Percentiles rank a stretch among this genome's conserved stretches.
These are phyloP conservation scores for Austroboletus eburneus DNA, from an alignment of 768 basidiomycete species.

Conservation along the genomic window DNA sequence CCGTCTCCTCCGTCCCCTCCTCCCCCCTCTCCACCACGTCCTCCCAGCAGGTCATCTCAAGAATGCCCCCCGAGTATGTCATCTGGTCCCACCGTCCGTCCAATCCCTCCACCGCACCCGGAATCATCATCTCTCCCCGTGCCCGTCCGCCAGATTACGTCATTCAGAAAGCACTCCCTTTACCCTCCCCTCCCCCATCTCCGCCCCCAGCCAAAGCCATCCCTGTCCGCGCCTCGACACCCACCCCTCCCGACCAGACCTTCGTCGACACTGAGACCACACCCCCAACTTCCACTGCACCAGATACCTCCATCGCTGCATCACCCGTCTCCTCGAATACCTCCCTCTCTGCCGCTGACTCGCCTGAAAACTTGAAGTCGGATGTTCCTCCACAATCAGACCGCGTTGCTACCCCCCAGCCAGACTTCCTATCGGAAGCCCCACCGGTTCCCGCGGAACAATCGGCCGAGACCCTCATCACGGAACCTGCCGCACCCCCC, in stretches of 20 bases:
- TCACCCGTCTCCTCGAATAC: constrained; percentile 62
- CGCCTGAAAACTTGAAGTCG: constrained; percentile 11
- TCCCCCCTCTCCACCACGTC: constrained; percentile 3
- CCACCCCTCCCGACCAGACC: constrained; percentile 26
- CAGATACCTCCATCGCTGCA: constrained; percentile 42
- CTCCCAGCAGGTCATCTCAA: neutral
- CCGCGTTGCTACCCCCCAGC: constrained; percentile 8
- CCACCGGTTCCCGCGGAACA: constrained; percentile 3
- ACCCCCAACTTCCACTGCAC: constrained; percentile 46
- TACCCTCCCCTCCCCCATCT: constrained; percentile 48
- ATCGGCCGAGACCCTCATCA: neutral
- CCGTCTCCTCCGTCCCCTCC: constrained; percentile 5
- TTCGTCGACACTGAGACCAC: constrained; percentile 47
- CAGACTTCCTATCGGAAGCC: constrained; percentile 4
- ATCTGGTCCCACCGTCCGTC: constrained; percentile 73
- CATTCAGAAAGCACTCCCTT: constrained; percentile 49
- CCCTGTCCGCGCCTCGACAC: constrained; percentile 6
- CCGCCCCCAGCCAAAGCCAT: constrained; percentile 24
- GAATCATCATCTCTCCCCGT: constrained; percentile 64
- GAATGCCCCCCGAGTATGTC: constrained; percentile 40
- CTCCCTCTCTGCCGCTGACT: constrained; percentile 43
- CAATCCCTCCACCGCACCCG: constrained; percentile 60
- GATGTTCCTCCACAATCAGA: constrained; percentile 13
- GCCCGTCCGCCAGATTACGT: constrained; percentile 61
- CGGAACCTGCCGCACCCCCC: constrained; percentile 5